Conservation (phyloP, 495 filamentous ascomycete species). For the Physcia stellaris region DNA sequence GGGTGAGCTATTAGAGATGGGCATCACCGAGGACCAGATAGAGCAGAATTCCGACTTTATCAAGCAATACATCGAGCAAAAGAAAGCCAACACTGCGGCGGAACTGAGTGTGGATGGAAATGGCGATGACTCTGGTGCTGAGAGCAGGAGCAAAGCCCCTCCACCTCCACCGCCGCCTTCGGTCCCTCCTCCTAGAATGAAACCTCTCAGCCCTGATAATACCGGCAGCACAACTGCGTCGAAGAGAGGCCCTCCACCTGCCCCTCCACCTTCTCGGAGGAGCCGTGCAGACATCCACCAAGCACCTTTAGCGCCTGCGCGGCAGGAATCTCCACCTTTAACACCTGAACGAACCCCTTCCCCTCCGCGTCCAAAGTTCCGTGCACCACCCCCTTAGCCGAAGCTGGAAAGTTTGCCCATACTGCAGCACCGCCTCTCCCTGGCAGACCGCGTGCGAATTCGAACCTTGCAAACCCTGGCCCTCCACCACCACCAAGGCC, state of each 20-base stretch:
- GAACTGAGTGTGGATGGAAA: slow-evolving; percentile 13
- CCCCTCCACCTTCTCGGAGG: slow-evolving; percentile 71
- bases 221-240: slow-evolving; percentile 49
- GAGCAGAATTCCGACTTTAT: slow-evolving; percentile 91
- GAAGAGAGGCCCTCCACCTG: slow-evolving; percentile 61
- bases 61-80: slow-evolving; percentile 73
- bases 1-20: slow-evolving; percentile 70
- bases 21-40: slow-evolving; percentile 85
- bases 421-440: slow-evolving; percentile 37
- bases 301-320: slow-evolving; percentile 33
- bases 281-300: slow-evolving; percentile 32
- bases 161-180: slow-evolving; percentile 47
- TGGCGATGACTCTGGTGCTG: slow-evolving; percentile 15
- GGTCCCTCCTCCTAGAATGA: slow-evolving; percentile 24
- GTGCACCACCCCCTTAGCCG: slow-evolving; percentile 75
- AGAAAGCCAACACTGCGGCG: slow-evolving; percentile 41
- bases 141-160: slow-evolving; percentile 37
- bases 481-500: slow-evolving; percentile 79
- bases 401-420: slow-evolving; percentile 69
- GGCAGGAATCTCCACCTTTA: slow-evolving; percentile 37
- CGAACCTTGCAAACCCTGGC: slow-evolving; percentile 44
- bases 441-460: slow-evolving; percentile 41
- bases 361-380: slow-evolving; percentile 41
- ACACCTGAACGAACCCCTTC: slow-evolving; percentile 25
- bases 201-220: slow-evolving; percentile 51